Percentiles rank a stretch among this genome's conserved stretches.
phyloP scores from a whole-genome alignment of 306 rosid genomes.

The Delonix regia region DNA sequence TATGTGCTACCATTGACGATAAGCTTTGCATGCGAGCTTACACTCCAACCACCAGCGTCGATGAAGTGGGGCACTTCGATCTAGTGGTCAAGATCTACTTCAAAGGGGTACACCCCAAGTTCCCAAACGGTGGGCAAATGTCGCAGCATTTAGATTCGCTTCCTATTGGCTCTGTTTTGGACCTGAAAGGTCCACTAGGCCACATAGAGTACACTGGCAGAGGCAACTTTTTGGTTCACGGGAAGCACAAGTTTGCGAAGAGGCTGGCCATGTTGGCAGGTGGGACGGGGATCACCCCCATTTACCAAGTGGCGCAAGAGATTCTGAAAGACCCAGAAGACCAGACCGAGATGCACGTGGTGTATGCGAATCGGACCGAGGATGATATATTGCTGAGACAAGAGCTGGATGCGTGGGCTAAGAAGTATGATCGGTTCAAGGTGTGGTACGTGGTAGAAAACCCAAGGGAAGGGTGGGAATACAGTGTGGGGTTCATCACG shows the following conservation, averaged over 20 bases:
- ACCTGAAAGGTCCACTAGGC: conserved; percentile 88
- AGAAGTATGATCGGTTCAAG: conserved; percentile 53
- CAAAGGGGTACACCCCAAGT: conserved; percentile 67
- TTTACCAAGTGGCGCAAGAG: conserved; percentile 80
- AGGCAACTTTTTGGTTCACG: conserved; percentile 63
- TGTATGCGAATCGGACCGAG: conserved; percentile 75
- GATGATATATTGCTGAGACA: conserved; percentile 76
- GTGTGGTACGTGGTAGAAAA: conserved; percentile 82
- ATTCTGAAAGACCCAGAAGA: conserved; percentile 74
- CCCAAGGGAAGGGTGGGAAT: conserved; percentile 65
- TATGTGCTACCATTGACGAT: conserved; percentile 58
- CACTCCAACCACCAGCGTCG: conserved; percentile 66
- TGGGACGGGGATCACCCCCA: conserved; percentile 90
- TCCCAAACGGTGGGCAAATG: conserved; percentile 80
- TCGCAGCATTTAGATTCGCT: conserved; percentile 68
- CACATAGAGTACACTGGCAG: conserved; percentile 75
- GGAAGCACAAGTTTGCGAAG: conserved; percentile 57
- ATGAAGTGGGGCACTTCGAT: conserved; percentile 72
- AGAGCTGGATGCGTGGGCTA: conserved; percentile 74
- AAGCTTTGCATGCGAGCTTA: conserved; percentile 93
- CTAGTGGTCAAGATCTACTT: conserved; percentile 75
- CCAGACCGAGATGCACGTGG: conserved; percentile 71
- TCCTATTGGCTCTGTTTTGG: conserved; percentile 46
- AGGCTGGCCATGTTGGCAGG: conserved; percentile 78
- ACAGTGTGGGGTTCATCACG: conserved; percentile 66